phyloP scores from a whole-genome alignment of 1,284 basidiomycete genomes.

The Apiotrichum veenhuisii region DNA sequence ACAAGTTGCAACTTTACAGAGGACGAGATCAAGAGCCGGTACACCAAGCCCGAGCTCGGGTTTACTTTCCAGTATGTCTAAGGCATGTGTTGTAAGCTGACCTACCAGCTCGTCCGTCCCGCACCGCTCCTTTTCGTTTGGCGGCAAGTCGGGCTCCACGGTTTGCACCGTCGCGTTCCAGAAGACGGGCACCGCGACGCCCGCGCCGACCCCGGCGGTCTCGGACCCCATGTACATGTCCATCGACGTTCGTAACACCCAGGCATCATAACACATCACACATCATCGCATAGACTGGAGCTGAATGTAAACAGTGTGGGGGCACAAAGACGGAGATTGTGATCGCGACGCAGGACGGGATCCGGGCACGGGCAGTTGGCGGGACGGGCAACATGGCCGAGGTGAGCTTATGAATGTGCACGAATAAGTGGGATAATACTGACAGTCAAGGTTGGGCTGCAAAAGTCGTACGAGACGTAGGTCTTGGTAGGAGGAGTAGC shows the following conservation, averaged over 20 bases:
- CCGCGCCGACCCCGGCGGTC: background rate
- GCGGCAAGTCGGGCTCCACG: constrained; percentile 44
- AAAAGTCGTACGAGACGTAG: constrained; percentile 25
- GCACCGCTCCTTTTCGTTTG: constrained; percentile 47
- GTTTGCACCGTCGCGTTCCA: constrained; percentile 49
- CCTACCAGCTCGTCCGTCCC: constrained; percentile 43
- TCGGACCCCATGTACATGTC: constrained; percentile 22
- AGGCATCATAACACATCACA: background rate
- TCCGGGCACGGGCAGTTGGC: constrained; percentile 23
- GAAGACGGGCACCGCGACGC: constrained; percentile 18
- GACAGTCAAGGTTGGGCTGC: constrained; percentile 18
- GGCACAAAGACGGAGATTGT: constrained; percentile 38
- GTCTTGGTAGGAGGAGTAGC: background rate
- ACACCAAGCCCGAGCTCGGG: constrained; percentile 30
- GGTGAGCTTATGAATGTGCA: constrained; percentile 2
- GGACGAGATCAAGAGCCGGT: constrained; percentile 45
- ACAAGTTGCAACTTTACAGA: constrained; percentile 52
- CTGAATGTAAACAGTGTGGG: constrained; percentile 22
- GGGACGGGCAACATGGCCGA: constrained; percentile 39
- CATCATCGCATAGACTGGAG: background rate
- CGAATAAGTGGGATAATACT: background rate
- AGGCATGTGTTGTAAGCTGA: background rate
- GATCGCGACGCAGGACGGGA: constrained; percentile 17
- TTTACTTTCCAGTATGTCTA: constrained; percentile 40
- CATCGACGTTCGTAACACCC: constrained; percentile 28